Conservation (phyloP, 805 yeast genomes). For the Starmerella tilneyi region DNA sequence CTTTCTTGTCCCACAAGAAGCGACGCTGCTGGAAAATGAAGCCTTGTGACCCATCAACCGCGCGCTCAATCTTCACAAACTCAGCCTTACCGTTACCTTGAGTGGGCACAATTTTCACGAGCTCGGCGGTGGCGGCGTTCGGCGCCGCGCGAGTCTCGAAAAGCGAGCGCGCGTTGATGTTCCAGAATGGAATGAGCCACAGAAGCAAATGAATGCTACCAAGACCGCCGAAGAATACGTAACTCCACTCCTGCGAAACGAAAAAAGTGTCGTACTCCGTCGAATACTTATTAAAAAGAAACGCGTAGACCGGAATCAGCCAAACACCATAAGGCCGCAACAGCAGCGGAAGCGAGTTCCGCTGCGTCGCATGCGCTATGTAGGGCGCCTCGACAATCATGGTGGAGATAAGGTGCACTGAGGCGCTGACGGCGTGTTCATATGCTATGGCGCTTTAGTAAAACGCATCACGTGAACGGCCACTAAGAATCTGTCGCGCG, state of each 20-base stretch:
- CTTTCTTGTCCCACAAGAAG: conserved; percentile 53
- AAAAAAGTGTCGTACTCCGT: conserved; percentile 69
- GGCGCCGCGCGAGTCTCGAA: conserved; percentile 57
- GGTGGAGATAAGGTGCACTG: neutral
- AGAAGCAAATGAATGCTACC: conserved; percentile 63
- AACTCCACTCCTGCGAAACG: conserved; percentile 92
- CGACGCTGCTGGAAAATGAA: conserved; percentile 89
- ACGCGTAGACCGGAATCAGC: conserved; percentile 66
- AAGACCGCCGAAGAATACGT: conserved; percentile 68
- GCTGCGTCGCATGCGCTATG: conserved; percentile 59
- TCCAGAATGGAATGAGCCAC: conserved; percentile 93
- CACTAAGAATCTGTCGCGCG: too few relatives aligned
- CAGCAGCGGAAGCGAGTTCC: conserved; percentile 53
- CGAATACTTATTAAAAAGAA: conserved; percentile 53
- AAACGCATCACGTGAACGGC: too few relatives aligned
- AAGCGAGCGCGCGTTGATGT: conserved; percentile 51
- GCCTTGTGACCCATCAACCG: conserved; percentile 47
- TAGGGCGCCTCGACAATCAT: conserved; percentile 55
- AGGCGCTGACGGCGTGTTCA: conserved; percentile 3
- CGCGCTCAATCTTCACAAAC: conserved; percentile 53
- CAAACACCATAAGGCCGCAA: conserved; percentile 76
- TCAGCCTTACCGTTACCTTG: conserved; percentile 81
- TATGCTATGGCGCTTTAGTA: too few relatives aligned
- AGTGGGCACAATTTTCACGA: conserved; percentile 67
- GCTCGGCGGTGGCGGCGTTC: conserved; percentile 52